phyloP scores from a whole-genome alignment of 1,284 basidiomycete genomes.

The Cryptococcus sp. region DNA sequence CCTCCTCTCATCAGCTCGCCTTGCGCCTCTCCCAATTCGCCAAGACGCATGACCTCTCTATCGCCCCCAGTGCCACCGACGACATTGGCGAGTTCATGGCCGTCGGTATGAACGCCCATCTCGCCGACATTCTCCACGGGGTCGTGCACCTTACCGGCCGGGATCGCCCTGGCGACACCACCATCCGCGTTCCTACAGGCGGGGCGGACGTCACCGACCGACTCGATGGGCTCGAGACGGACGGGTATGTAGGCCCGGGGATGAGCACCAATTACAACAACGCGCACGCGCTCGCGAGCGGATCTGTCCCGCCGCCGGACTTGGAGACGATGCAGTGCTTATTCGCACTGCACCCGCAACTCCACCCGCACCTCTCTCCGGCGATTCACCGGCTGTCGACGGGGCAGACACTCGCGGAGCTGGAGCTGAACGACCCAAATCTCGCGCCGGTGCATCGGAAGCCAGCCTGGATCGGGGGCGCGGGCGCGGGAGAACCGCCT shows the following conservation, averaged over 20 bases:
- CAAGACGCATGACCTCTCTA: slow-evolving; percentile 29
- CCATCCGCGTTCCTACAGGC: slow-evolving; percentile 29
- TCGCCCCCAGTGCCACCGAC: slow-evolving; percentile 24
- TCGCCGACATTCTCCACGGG: slow-evolving; percentile 37
- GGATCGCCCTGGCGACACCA: slow-evolving; percentile 35
- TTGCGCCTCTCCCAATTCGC: slow-evolving; percentile 33
- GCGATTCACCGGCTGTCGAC: slow-evolving; percentile 39
- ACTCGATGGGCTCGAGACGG: neutral
- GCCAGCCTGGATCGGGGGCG: neutral
- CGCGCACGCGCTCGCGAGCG: neutral
- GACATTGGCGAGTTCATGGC: slow-evolving; percentile 48
- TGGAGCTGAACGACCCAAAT: slow-evolving; percentile 12
- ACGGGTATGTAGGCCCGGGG: neutral
- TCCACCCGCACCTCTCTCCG: slow-evolving; percentile 42
- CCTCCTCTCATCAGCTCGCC: slow-evolving; percentile 37
- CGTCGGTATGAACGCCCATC: slow-evolving; percentile 40
- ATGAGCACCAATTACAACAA: neutral
- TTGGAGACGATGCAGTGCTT: slow-evolving; percentile 35
- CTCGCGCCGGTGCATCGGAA: neutral
- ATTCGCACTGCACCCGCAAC: slow-evolving; percentile 34
- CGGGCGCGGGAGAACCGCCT: too few species aligned
- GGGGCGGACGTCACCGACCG: neutral
- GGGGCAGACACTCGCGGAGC: slow-evolving; percentile 30
- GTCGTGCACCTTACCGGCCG: slow-evolving; percentile 35
- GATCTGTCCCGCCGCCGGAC: slow-evolving; percentile 27